Percentiles rank a stretch among this genome's conserved stretches.
Evolutionary conservation across 352 stramenopile species (phyloP).

Genomic region (Globisporangium carolinianum): DNA sequence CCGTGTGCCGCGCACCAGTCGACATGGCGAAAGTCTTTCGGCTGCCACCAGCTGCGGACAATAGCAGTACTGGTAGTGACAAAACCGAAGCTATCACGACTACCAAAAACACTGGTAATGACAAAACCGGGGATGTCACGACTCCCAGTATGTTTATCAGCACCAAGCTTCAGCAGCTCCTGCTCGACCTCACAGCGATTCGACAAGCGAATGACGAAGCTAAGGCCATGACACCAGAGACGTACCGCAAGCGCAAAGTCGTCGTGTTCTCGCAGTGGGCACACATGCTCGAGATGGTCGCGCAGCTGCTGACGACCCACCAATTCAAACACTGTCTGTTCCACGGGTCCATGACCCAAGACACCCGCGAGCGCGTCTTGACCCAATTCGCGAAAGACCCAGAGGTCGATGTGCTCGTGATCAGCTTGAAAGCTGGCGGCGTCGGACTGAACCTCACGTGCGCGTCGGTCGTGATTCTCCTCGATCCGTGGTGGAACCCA

Average conservation of each 20-base stretch:
- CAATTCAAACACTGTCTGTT: conserved; percentile 58
- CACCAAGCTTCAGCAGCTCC: conserved; percentile 59
- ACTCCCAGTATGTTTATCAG: conserved; percentile 41
- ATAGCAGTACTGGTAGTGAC: neutral
- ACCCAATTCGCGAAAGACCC: conserved; percentile 51
- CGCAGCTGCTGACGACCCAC: conserved; percentile 37
- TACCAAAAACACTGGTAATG: neutral
- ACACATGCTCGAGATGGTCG: conserved; percentile 83
- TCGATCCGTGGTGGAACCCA: conserved; percentile 93
- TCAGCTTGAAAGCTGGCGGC: conserved; percentile 86
- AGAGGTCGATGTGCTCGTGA: conserved; percentile 67
- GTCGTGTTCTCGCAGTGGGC: conserved; percentile 91
- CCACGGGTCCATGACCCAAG: conserved; percentile 64
- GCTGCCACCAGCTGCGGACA: conserved; percentile 19
- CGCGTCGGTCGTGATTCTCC: conserved; percentile 84
- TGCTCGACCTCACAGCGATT: conserved; percentile 56
- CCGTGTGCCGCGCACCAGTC: conserved; percentile 66
- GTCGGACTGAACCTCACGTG: conserved; percentile 89
- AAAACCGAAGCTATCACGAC: neutral
- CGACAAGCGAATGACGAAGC: conserved; percentile 36
- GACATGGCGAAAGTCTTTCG: conserved; percentile 55
- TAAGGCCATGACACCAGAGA: no score
- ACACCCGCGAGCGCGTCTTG: conserved; percentile 66
- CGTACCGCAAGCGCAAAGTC: conserved; percentile 50
- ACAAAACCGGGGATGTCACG: neutral